phyloP scores from a whole-genome alignment of 768 basidiomycete species.

The Suillus paluster region DNA sequence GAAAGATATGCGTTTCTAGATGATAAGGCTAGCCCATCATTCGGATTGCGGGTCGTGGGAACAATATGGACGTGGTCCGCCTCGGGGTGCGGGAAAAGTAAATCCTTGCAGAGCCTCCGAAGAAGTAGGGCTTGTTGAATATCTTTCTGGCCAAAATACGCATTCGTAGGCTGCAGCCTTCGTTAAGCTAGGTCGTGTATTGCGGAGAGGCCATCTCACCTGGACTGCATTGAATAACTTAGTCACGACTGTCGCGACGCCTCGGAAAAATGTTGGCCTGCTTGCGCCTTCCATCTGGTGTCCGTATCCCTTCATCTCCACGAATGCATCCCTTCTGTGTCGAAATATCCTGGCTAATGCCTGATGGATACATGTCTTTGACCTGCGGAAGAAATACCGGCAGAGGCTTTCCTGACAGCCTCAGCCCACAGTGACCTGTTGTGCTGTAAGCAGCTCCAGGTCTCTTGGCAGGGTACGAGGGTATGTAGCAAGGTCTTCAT shows the following conservation, averaged over 20 bases:
- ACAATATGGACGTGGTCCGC: conserved; percentile 81
- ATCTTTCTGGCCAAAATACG: conserved; percentile 98
- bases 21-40: conserved; percentile 79
- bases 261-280: conserved; percentile 91
- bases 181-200: neutral
- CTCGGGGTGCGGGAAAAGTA: conserved; percentile 79
- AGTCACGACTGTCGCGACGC: conserved; percentile 92
- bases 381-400: conserved; percentile 83
- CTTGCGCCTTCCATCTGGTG: conserved; percentile 92
- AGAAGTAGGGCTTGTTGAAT: conserved; percentile 94
- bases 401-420: conserved; percentile 51
- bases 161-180: conserved; percentile 73
- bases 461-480: conserved; percentile 86
- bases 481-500: conserved; percentile 91
- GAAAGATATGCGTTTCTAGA: conserved; percentile 89
- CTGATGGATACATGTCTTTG: conserved; percentile 91
- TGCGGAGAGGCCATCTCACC: conserved; percentile 46
- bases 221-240: conserved; percentile 94
- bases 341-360: conserved; percentile 75
- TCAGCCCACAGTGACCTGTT: conserved; percentile 36
- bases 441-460: conserved; percentile 58
- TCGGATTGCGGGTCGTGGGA: conserved; percentile 75
- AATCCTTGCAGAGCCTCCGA: conserved; percentile 75
- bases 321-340: conserved; percentile 86
- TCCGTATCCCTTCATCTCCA: conserved; percentile 90